These are phyloP conservation scores for Coleophoma cylindrospora DNA, from an alignment of 2,329 filamentous ascomycete species.

Conservation along the genomic window DNA sequence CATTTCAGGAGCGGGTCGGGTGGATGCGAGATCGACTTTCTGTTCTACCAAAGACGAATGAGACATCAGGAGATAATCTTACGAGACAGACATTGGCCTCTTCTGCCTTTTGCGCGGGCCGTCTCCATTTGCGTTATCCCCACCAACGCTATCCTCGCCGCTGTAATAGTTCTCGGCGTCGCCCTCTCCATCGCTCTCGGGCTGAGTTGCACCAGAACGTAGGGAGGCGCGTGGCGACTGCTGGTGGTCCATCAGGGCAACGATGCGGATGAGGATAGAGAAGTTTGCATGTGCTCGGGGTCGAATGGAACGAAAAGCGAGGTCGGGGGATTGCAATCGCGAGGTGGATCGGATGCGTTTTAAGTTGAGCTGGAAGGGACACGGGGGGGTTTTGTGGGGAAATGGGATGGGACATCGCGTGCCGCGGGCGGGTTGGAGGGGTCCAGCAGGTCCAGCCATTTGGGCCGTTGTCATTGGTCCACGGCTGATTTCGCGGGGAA, in stretches of 20 bases:
- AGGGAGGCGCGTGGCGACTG: constrained; percentile 19
- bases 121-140: constrained; percentile 23
- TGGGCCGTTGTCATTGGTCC: no score
- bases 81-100: constrained; percentile 45
- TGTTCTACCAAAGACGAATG: constrained; percentile 11
- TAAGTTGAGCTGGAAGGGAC: no score
- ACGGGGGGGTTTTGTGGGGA: constrained; percentile 5
- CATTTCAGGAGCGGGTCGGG: constrained; percentile 7
- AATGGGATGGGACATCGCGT: not conserved
- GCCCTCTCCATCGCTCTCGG: constrained; percentile 27
- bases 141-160: constrained; percentile 23
- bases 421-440: no score
- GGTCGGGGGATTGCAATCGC: constrained; percentile 12
- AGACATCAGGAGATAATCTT: constrained; percentile 23
- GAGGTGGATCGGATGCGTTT: constrained; percentile 2
- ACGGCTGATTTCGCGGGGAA: no score
- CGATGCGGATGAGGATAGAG: constrained; percentile 1
- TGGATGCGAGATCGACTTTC: constrained; percentile 8
- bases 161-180: constrained; percentile 20
- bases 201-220: constrained; percentile 17
- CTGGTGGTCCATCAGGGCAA: constrained; percentile 22
- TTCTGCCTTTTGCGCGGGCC: constrained; percentile 39
- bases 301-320: constrained; percentile 18
- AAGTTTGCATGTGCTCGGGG: constrained; percentile 14
- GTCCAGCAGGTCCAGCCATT: not conserved